Conservation (phyloP, 352 stramenopile genomes). For the Thalassiosira exigua region DNA sequence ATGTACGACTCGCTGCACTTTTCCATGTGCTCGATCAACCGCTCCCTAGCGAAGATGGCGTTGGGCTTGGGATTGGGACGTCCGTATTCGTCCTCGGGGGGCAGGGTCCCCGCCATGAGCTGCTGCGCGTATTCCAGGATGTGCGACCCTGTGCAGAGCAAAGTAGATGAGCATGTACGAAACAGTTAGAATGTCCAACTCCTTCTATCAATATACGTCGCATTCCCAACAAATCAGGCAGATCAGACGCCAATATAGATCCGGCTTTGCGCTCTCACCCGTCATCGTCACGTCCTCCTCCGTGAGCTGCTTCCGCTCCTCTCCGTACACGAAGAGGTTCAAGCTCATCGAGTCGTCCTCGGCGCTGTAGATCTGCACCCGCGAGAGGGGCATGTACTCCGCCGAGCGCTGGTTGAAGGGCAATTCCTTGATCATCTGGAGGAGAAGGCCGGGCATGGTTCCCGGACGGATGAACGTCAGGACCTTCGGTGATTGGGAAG, state of each 20-base stretch:
- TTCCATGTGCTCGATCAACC: constrained; percentile 73
- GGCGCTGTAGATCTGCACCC: constrained; percentile 81
- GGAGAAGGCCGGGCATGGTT: constrained; percentile 75
- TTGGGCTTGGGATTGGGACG: constrained; percentile 54
- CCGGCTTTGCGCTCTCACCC: constrained; percentile 22
- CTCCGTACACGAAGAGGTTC: constrained; percentile 84
- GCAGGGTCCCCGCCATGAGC: constrained; percentile 43
- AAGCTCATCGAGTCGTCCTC: constrained; percentile 81
- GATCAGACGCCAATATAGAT: too few relatives aligned
- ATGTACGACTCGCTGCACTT: constrained; percentile 83
- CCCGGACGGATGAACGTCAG: constrained; percentile 83
- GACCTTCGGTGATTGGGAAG: constrained; percentile 19
- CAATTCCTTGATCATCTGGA: constrained; percentile 82
- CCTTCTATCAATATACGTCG: not conserved
- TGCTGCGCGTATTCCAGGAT: constrained; percentile 71
- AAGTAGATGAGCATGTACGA: not conserved
- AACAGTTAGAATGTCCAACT: not conserved
- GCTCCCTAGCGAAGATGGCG: constrained; percentile 58
- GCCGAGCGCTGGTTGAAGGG: constrained; percentile 58
- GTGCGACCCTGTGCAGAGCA: constrained; percentile 32
- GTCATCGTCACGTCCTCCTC: constrained; percentile 53
- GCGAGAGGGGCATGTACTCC: constrained; percentile 68
- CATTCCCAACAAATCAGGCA: too few relatives aligned
- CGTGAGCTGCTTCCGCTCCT: constrained; percentile 44
- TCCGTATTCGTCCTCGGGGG: constrained; percentile 56